Evolutionary conservation across 2,329 filamentous ascomycete species (phyloP), one percentile per base, ranked within the genome.

Genomic region (Aureobasidium mangrovei): DNA sequence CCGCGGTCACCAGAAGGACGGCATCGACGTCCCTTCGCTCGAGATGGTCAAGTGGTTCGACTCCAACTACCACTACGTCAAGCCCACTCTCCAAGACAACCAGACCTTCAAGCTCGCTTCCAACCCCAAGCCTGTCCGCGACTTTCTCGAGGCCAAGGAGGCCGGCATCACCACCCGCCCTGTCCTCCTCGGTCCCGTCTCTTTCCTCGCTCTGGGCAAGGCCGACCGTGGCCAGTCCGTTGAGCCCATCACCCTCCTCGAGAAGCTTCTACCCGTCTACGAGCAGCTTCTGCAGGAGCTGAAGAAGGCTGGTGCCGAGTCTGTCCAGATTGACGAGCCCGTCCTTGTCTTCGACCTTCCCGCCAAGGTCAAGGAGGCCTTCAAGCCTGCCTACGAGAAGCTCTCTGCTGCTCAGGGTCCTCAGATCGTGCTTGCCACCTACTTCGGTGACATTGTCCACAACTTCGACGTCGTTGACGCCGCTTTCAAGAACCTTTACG

Each of bases 11-110:
- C 93, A 98, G 78, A 94, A 89, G 84, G 83, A 84, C 69, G 83
- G 88, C 73, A 81, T 97, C 65, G 93, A 98, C 74, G 93, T 97
- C 63, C 89, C 91, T 65, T 70, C 58, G n/a, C 59, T 65, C 48
- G 93, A 98, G 82, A 98, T 98, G 93, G 93, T 98, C 68, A 98
- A 98, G 82, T 98, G 93, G 93, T 98, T 98, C 72, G 93, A 98
- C 82, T 95, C 90, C 63, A 98, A 98, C 86, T 98, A 98, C 85
- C 93, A 97, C 83, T 98, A 98, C 75, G 93, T 97, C 78, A 97
- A 97, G 85, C 93, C 93, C 61, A 96, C 93, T 60, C 83, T 98
- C 63, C 90, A 96, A 77, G 85, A 96, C 78, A 86, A 88, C 81
- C 93, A 98, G 83, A 85, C 81, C 69, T 98, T 98, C 85, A 91